Evolutionary conservation across 2,329 filamentous ascomycete species (phyloP), one percentile per base, ranked within the genome.

Genomic region (Arthrobotrys sphaeroides): DNA sequence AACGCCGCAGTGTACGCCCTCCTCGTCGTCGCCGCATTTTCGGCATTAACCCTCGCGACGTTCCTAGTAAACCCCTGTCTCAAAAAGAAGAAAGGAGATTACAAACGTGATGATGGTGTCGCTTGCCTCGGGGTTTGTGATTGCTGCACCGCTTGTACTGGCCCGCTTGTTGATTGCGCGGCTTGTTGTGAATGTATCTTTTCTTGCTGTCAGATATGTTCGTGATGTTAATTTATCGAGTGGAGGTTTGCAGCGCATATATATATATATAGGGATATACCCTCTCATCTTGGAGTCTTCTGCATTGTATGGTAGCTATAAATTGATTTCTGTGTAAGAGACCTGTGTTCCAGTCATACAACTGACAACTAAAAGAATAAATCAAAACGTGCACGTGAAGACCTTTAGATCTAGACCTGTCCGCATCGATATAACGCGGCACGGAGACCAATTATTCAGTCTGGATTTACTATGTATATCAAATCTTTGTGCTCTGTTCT

Each of bases 21-120:
- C 10, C 26, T 51, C 3, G 24, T 26, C 0, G 47, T 42, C 0
- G 45, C 59, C 13, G 42, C 22, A 1, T 40, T 75, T n/a, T 20
- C 64, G n/a, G 49, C 47, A 5, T 10, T 69, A 7, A 60, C 18
- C 33, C 26, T 75, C 38, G 49, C 20, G 16, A 65, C 72, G 7
- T 75, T 49, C 38, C 24, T 45, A 47, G 43, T 75, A 12, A 75
- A 75, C n/a, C n/a, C 53, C 10, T 75, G 72, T 33, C 38, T 75
- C 57, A 65, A 69, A 24, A 62, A 53, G 42, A 47, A 42, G 49
- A 64, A 51, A 9, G 72, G 72, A 5, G 38, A 31, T n/a, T 75
- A 69, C n/a, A 36, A 20, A 10, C 24, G n/a, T 3, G 40, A 59
- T 28, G 64, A 75, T 51, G 26, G 22, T 10, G 2, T 31, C 12